Evolutionary conservation across 1,284 basidiomycete genomes (phyloP), one percentile per base, ranked within the genome.

Genomic region (Naganishia sp.): DNA sequence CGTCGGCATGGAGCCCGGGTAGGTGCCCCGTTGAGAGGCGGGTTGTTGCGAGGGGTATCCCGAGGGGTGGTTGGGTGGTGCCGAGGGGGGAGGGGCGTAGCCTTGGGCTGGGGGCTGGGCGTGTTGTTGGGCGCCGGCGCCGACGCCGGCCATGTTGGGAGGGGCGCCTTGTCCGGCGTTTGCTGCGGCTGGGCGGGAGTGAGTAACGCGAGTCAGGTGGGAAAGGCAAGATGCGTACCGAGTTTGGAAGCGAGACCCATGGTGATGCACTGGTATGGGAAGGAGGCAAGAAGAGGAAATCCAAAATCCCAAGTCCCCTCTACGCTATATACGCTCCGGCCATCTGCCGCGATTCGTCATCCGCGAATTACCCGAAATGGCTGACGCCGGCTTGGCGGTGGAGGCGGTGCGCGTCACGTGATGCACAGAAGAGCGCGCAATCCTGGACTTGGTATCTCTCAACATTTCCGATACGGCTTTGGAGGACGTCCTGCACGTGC

Each of bases 41-140:
- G 46, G 15, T 49, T 42, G 23, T 46, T 53, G 56, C 45, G 68
- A 67, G 50, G 55, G 64, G 65, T 49, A 64, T 56, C 28, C 54
- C n/a, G 52, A 66, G 13, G 61, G 54, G 55, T 53, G 42, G 52
- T 48, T n/a, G 65, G 59, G 50, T 7, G 55, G 16, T 16, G 65
- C 36, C 50, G 63, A 53, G 54, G 55, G 42, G n/a, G 57, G 33
- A 36, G 69, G 33, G 69, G 68, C 31, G 16, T 16, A 60, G 16
- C 31, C 43, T n/a, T 68, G 67, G 18, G 73, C 72, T 39, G 67
- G 68, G 18, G 66, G 70, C 16, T 63, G 69, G 16, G 65, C 71
- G 42, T 70, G 60, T 63, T 63, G 67, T 21, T 65, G 45, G 43
- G 66, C 56, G 25, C 53, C 48, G 52, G 69, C 45, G 55, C 59